phyloP scores from a whole-genome alignment of 805 yeast genomes.

The Ascoidea tarda region DNA sequence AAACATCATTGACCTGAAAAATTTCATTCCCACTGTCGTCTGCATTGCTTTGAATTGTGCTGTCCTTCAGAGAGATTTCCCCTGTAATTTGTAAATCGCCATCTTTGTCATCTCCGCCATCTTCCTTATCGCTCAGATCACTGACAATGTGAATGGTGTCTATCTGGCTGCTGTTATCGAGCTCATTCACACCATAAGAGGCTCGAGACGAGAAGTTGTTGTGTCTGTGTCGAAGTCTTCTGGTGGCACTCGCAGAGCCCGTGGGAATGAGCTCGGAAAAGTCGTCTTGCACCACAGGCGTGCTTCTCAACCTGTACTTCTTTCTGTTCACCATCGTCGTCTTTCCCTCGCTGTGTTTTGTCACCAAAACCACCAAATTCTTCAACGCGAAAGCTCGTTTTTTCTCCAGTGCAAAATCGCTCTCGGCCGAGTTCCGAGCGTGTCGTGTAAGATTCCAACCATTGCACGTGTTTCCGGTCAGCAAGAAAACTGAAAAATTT shows the following conservation, averaged over 20 bases:
- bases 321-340: background rate
- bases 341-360: background rate
- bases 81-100: background rate
- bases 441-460: no score
- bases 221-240: no score
- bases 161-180: no score
- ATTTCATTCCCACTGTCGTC: background rate
- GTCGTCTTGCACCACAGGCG: background rate
- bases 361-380: background rate
- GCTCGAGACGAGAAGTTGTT: no score
- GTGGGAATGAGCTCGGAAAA: background rate
- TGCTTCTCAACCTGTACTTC: background rate
- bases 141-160: no score
- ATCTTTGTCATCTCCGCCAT: background rate
- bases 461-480: no score
- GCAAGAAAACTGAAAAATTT: no score
- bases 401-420: no score
- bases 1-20: background rate
- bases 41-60: background rate
- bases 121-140: background rate
- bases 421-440: no score
- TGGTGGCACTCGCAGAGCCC: no score
- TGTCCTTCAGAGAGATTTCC: background rate
- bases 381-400: no score
- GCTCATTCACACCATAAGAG: no score